phyloP scores from a whole-genome alignment of 1,284 basidiomycete genomes.

The Naganishia sp. region DNA sequence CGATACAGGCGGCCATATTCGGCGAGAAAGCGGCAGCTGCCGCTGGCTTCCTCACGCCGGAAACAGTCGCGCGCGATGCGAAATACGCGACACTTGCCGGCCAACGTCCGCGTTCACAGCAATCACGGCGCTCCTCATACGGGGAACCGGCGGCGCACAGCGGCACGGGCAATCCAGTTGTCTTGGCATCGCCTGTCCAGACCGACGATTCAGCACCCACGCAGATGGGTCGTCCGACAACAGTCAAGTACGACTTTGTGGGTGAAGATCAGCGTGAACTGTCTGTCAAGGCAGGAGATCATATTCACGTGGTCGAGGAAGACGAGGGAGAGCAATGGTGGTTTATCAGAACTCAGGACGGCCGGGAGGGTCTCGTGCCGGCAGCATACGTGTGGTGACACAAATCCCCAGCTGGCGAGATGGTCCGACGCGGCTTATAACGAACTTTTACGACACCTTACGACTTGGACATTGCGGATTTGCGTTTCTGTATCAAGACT shows the following conservation, averaged over 20 bases:
- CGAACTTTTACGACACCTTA: conserved; percentile 27
- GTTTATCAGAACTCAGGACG: conserved; percentile 79
- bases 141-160: conserved; percentile 61
- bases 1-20: conserved; percentile 71
- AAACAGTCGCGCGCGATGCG: conserved; percentile 5
- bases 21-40: conserved; percentile 41
- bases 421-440: background rate
- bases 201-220: conserved; percentile 9
- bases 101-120: background rate
- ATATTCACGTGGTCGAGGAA: conserved; percentile 68
- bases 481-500: background rate
- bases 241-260: conserved; percentile 59
- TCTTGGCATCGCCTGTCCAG: background rate
- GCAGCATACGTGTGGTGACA: conserved; percentile 64
- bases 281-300: conserved; percentile 66
- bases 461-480: conserved; percentile 10
- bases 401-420: background rate
- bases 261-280: conserved; percentile 74
- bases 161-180: background rate
- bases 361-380: conserved; percentile 81
- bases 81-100: background rate
- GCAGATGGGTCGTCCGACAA: conserved; percentile 32
- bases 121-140: conserved; percentile 6
- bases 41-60: conserved; percentile 21
- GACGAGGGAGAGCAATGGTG: conserved; percentile 68